Evolutionary conservation across 108 stramenopile species (phyloP).

Genomic region (Stephanodiscus minutulus): DNA sequence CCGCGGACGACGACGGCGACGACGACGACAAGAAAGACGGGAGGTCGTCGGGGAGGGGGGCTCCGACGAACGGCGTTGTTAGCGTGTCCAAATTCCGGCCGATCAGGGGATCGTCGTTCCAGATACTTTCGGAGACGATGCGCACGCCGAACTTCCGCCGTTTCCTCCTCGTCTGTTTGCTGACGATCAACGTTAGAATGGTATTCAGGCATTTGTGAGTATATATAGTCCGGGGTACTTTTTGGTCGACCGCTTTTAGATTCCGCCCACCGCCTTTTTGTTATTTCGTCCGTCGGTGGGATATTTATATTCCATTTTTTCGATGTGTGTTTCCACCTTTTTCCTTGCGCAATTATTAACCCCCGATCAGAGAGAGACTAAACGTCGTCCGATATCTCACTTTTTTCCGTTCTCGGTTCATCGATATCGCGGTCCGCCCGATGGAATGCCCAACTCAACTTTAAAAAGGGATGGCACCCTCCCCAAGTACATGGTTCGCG

Average conservation of each 20-base stretch:
- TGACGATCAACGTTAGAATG: conserved; percentile 83
- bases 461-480: conserved; percentile 75
- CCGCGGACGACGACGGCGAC: conserved; percentile 10
- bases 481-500: conserved; percentile 84
- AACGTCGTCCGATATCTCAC: too few species aligned
- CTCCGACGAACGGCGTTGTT: not conserved
- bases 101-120: conserved; percentile 43
- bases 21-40: conserved; percentile 4
- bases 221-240: too few species aligned
- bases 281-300: too few species aligned
- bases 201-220: conserved; percentile 75
- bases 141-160: conserved; percentile 70
- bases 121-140: conserved; percentile 61
- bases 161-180: conserved; percentile 69
- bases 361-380: too few species aligned
- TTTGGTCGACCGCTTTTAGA: too few species aligned
- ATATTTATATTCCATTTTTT: not conserved
- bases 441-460: too few species aligned
- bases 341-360: not conserved
- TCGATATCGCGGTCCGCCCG: too few species aligned
- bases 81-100: conserved; percentile 60
- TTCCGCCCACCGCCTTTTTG: too few species aligned
- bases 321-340: too few species aligned
- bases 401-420: too few species aligned
- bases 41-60: conserved; percentile 14